These are phyloP conservation scores for Bassia scoparia DNA, from an alignment of 148 eudicot genomes.

Conservation along the genomic window DNA sequence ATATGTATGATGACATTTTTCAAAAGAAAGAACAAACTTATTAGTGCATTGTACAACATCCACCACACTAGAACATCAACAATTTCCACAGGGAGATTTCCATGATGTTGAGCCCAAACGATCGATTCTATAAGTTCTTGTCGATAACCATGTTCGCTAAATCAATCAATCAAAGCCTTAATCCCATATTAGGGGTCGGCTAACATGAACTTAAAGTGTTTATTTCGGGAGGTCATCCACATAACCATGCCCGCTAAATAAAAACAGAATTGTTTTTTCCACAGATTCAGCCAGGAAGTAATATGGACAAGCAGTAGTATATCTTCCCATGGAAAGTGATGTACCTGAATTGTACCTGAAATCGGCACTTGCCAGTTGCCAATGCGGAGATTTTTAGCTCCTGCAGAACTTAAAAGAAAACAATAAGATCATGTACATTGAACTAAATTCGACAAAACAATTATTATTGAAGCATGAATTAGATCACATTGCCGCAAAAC, in stretches of 20 bases:
- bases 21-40: not conserved
- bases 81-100: not conserved
- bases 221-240: too few relatives aligned
- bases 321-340: not conserved
- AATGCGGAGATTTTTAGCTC: conserved; percentile 11
- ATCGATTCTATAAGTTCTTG: too few relatives aligned
- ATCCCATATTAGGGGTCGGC: too few relatives aligned
- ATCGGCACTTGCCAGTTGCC: not conserved
- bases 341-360: conserved; percentile 13
- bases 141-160: too few relatives aligned
- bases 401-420: conserved; percentile 10
- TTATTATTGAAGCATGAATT: not conserved
- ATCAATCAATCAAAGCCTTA: too few relatives aligned
- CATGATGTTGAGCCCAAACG: too few relatives aligned
- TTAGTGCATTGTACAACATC: conserved; percentile 4
- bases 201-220: too few relatives aligned
- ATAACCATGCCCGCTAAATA: too few relatives aligned
- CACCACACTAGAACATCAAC: conserved; percentile 8
- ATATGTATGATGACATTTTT: not conserved
- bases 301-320: not conserved
- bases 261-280: too few relatives aligned
- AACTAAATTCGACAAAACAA: not conserved
- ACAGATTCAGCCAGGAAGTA: not conserved
- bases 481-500: not conserved
- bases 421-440: not conserved